Percentiles rank a stretch among this genome's conserved stretches.
Conservation (phyloP, 2,329 filamentous ascomycete genomes). For the Venturia nashicola region DNA sequence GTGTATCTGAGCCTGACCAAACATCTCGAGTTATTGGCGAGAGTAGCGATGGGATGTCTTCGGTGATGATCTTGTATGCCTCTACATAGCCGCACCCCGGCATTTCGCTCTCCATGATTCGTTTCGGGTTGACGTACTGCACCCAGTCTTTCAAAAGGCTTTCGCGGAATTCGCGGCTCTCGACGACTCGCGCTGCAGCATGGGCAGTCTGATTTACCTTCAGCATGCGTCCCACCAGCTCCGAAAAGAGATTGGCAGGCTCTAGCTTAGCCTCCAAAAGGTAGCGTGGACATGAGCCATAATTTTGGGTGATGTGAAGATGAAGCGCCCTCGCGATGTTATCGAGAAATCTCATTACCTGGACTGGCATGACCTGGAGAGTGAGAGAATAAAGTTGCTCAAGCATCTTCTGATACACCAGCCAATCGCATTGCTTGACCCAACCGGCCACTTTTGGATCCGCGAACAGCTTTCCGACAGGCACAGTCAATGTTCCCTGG, state of each 20-base stretch:
- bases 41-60: constrained; percentile 57
- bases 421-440: constrained; percentile 92
- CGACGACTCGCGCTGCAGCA: constrained; percentile 84
- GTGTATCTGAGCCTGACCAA: constrained; percentile 15
- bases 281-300: constrained; percentile 72
- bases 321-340: constrained; percentile 77
- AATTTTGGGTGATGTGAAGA: constrained; percentile 69
- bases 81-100: constrained; percentile 42
- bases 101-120: constrained; percentile 43
- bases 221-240: constrained; percentile 72
- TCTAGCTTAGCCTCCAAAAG: constrained; percentile 78
- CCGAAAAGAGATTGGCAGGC: constrained; percentile 79
- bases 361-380: constrained; percentile 79
- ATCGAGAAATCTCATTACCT: constrained; percentile 74
- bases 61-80: constrained; percentile 41
- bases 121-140: constrained; percentile 43
- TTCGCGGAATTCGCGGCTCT: constrained; percentile 76
- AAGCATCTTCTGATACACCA: constrained; percentile 96
- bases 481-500: constrained; percentile 90
- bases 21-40: constrained; percentile 45
- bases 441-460: constrained; percentile 72
- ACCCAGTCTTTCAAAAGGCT: constrained; percentile 95
- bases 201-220: constrained; percentile 90
- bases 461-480: constrained; percentile 83
- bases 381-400: constrained; percentile 80